These are phyloP conservation scores for Ziziphus jujuba DNA, from an alignment of 306 rosid genomes.

Conservation along the genomic window DNA sequence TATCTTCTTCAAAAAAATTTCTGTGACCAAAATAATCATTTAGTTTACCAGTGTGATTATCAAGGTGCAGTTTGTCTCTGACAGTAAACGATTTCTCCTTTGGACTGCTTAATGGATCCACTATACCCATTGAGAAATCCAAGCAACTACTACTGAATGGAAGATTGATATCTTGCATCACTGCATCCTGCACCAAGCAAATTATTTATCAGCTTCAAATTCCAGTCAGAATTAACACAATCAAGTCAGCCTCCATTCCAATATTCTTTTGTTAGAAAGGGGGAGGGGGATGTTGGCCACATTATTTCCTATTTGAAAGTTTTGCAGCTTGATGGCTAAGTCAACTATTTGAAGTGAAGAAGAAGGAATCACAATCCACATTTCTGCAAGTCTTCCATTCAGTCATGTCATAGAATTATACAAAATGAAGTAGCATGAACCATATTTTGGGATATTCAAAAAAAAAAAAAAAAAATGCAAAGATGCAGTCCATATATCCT, in stretches of 20 bases:
- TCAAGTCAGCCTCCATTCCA: no score
- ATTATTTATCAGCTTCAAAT: not conserved
- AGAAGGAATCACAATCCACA: no score
- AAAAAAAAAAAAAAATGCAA: no score
- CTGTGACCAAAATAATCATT: slow-evolving; percentile 37
- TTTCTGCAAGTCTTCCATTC: no score
- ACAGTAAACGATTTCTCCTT: slow-evolving; percentile 33
- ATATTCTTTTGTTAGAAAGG: no score
- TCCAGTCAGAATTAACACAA: not conserved
- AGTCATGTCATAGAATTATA: no score
- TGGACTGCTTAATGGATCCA: slow-evolving; percentile 39
- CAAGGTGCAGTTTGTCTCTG: slow-evolving; percentile 31
- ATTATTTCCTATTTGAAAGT: not conserved
- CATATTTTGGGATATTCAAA: no score
- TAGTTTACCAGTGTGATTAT: slow-evolving; percentile 31
- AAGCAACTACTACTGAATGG: slow-evolving; percentile 35
- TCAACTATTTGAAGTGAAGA: no score
- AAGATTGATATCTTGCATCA: slow-evolving; percentile 51
- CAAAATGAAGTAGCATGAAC: no score
- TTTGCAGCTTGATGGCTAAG: not conserved
- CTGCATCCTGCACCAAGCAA: slow-evolving; percentile 56
- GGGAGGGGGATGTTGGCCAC: no score
- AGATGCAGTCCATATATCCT: no score
- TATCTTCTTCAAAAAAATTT: slow-evolving; percentile 37
- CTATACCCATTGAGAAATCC: slow-evolving; percentile 35